A percentile compares a stretch with the other conserved stretches of the same genome.
phyloP scores from a whole-genome alignment of 768 basidiomycete species.

The Xerocomus spinulosus region DNA sequence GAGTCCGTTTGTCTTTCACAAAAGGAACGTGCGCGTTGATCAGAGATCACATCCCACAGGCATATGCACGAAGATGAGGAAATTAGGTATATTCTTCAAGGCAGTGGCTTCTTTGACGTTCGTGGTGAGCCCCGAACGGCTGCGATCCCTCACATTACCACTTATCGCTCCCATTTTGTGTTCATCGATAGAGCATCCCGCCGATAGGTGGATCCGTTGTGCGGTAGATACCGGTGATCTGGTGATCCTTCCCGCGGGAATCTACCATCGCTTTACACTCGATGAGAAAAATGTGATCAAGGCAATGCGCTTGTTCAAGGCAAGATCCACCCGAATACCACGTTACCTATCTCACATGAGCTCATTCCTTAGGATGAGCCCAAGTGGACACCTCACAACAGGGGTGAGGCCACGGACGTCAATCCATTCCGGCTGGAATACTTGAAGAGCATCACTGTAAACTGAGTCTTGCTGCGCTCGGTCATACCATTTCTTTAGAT shows the following conservation, averaged over 20 bases:
- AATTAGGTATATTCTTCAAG: slow-evolving; percentile 81
- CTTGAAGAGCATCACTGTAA: slow-evolving; percentile 44
- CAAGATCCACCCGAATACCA: slow-evolving; percentile 20
- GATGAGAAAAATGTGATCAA: slow-evolving; percentile 70
- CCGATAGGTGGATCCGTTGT: slow-evolving; percentile 79
- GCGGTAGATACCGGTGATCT: slow-evolving; percentile 76
- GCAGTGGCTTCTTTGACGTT: slow-evolving; percentile 92
- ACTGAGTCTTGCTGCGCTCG: slow-evolving; percentile 4
- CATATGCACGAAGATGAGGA: slow-evolving; percentile 97
- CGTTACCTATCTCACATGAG: neutral
- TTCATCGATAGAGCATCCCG: slow-evolving; percentile 51
- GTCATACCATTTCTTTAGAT: too few relatives aligned
- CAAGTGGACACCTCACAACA: slow-evolving; percentile 81
- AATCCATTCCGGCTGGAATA: slow-evolving; percentile 65
- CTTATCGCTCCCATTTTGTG: neutral
- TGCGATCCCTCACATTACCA: neutral
- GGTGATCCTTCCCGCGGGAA: slow-evolving; percentile 81
- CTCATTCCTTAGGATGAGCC: slow-evolving; percentile 67
- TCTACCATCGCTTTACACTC: slow-evolving; percentile 93
- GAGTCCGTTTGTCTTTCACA: slow-evolving; percentile 48
- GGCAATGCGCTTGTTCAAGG: slow-evolving; percentile 84
- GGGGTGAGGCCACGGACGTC: slow-evolving; percentile 54
- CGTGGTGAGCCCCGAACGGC: slow-evolving; percentile 58
- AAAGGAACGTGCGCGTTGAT: too few relatives aligned
- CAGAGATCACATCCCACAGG: slow-evolving; percentile 32